Percentiles rank a stretch among this genome's conserved stretches.
Evolutionary conservation across 2,329 filamentous ascomycete genomes (phyloP).

Genomic region (Aspergillus brunneoviolaceus): DNA sequence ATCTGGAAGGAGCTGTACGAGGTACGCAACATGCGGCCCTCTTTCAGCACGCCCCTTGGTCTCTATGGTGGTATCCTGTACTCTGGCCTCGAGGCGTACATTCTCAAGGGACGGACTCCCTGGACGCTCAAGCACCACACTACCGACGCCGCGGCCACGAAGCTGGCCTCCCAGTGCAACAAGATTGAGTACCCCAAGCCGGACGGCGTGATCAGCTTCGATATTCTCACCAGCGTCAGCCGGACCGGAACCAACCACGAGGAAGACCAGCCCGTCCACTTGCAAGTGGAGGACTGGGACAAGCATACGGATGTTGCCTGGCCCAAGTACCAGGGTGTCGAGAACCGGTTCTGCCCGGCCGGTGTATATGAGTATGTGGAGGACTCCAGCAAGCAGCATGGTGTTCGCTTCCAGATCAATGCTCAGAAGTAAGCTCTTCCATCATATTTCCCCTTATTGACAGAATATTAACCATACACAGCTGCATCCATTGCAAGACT

Average conservation of each 20-base stretch:
- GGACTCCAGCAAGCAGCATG: conserved; percentile 79
- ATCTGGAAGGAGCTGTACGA: conserved; percentile 95
- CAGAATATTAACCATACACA: conserved; percentile 40
- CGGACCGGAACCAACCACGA: conserved; percentile 97
- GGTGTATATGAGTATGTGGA: conserved; percentile 98
- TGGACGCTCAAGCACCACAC: conserved; percentile 90
- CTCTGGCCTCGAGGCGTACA: conserved; percentile 85
- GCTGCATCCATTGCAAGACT: conserved; percentile 99
- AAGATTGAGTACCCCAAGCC: conserved; percentile 98
- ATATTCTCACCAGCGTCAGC: conserved; percentile 92
- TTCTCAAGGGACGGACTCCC: conserved; percentile 80
- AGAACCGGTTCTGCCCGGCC: conserved; percentile 95
- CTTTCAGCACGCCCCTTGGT: conserved; percentile 84
- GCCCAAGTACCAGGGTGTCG: conserved; percentile 84
- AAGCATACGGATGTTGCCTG: conserved; percentile 79
- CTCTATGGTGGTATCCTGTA: conserved; percentile 88
- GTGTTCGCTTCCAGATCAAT: conserved; percentile 96
- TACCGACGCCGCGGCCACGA: conserved; percentile 75
- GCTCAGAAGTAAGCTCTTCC: conserved; percentile 82
- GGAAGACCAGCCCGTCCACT: conserved; percentile 94
- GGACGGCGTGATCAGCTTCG: conserved; percentile 90
- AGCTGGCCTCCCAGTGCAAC: conserved; percentile 71
- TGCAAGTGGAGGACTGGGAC: conserved; percentile 95
- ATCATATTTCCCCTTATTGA: neutral
- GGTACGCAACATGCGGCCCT: conserved; percentile 96